These are phyloP conservation scores for Lanmaoa rubissima DNA, from an alignment of 768 basidiomycete genomes.

Conservation along the genomic window DNA sequence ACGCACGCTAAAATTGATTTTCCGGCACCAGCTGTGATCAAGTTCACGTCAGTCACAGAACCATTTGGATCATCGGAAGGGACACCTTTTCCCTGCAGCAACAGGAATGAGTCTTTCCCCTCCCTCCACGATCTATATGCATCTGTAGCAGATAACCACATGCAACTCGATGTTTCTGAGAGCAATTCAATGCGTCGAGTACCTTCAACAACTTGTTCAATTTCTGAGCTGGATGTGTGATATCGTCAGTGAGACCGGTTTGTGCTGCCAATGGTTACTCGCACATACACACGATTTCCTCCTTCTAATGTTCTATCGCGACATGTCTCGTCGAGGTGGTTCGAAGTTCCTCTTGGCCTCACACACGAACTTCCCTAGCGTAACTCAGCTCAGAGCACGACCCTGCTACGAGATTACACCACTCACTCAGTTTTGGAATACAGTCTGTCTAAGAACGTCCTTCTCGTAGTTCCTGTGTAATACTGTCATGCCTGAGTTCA, in stretches of 20 bases:
- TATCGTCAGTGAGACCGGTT: neutral
- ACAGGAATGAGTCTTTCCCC: conserved; percentile 6
- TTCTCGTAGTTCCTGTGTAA: conserved; percentile 1
- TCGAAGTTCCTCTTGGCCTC: neutral
- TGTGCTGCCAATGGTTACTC: neutral
- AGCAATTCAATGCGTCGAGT: conserved; percentile 1
- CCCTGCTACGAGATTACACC: fast-evolving
- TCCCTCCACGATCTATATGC: conserved; percentile 7
- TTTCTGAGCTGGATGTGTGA: neutral
- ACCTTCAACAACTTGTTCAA: neutral
- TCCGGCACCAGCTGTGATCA: neutral
- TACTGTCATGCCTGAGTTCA: neutral
- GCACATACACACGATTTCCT: conserved; percentile 4
- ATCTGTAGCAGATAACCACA: conserved; percentile 6
- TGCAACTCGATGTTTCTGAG: conserved; percentile 6
- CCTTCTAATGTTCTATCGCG: neutral
- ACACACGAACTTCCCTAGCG: neutral
- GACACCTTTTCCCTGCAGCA: conserved; percentile 19
- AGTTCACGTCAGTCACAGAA: neutral
- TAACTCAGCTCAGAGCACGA: neutral
- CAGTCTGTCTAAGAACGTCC: neutral
- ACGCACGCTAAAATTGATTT: conserved; percentile 3
- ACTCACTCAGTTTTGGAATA: neutral
- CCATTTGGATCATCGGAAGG: neutral
- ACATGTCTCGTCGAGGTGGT: neutral